Evolutionary conservation across 73 alveolate species (phyloP).

Genomic region (Paramecium sexaurelia): DNA sequence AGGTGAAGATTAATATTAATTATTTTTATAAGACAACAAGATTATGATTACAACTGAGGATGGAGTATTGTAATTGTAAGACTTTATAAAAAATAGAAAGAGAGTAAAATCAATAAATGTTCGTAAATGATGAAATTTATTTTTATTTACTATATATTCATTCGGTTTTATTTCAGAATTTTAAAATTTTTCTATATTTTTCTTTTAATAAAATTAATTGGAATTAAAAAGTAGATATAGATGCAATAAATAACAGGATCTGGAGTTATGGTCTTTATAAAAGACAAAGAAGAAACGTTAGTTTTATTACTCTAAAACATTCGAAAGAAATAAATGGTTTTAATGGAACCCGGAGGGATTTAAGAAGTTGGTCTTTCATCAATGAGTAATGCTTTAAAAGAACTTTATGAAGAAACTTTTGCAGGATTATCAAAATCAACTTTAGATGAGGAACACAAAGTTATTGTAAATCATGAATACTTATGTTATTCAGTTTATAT

Average conservation of each 20-base stretch:
- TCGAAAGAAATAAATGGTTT: neutral
- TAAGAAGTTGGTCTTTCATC: neutral
- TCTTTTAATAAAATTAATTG: neutral
- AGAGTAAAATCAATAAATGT: constrained; percentile 19
- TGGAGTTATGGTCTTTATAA: constrained; percentile 27
- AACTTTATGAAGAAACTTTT: constrained; percentile 18
- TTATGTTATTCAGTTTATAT: neutral
- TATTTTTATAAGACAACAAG: neutral
- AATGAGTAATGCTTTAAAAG: constrained; percentile 8
- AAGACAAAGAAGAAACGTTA: neutral
- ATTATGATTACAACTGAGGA: neutral
- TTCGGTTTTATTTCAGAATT: neutral
- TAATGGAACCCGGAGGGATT: constrained; percentile 46
- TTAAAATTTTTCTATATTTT: neutral
- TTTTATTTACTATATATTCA: neutral
- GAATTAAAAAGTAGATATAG: too few relatives aligned
- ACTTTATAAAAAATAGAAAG: neutral
- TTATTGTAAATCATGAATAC: neutral
- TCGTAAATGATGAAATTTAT: neutral
- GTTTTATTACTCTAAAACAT: neutral
- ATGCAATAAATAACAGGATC: constrained; percentile 36
- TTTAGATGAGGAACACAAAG: constrained; percentile 8
- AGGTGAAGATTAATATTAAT: neutral
- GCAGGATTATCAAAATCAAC: neutral
- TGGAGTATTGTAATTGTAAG: neutral